A percentile compares a stretch with the other conserved stretches of the same genome.
These are phyloP conservation scores for Acmispon strigosus DNA, from an alignment of 306 rosid species.

Conservation along the genomic window DNA sequence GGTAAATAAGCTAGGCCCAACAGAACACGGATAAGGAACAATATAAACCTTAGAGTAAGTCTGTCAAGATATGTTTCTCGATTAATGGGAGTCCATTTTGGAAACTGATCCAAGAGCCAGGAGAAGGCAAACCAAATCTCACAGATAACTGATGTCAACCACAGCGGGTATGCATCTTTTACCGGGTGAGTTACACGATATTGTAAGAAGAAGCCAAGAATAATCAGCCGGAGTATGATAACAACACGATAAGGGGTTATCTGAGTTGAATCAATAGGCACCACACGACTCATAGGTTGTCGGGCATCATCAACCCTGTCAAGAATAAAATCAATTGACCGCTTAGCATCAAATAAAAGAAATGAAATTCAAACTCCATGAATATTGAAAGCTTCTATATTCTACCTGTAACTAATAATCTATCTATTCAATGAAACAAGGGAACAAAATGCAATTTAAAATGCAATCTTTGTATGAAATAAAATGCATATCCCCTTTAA, in stretches of 20 bases:
- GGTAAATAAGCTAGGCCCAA: conserved; percentile 6
- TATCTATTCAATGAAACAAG: background rate
- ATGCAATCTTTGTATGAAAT: background rate
- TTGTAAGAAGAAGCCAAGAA: conserved; percentile 90
- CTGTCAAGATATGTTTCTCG: conserved; percentile 96
- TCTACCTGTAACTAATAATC: background rate
- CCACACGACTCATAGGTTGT: conserved; percentile 91
- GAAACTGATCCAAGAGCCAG: conserved; percentile 99
- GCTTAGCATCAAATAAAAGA: conserved; percentile 1
- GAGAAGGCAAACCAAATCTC: conserved; percentile 99
- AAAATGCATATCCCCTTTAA: background rate
- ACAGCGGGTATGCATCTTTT: conserved; percentile 83
- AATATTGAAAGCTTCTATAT: conserved; percentile 2
- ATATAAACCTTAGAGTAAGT: conserved; percentile 69
- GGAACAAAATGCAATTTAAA: background rate
- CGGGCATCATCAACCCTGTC: conserved; percentile 95
- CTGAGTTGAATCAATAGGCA: conserved; percentile 83
- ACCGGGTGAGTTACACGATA: conserved; percentile 97
- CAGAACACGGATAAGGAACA: background rate
- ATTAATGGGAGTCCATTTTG: conserved; percentile 89
- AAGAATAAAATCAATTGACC: conserved; percentile 6
- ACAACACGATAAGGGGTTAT: conserved; percentile 92
- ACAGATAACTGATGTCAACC: conserved; percentile 96
- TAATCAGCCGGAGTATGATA: conserved; percentile 85
- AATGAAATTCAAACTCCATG: background rate